Evolutionary conservation across 2,329 filamentous ascomycete genomes (phyloP).

Genomic region (Penicillium italicum): DNA sequence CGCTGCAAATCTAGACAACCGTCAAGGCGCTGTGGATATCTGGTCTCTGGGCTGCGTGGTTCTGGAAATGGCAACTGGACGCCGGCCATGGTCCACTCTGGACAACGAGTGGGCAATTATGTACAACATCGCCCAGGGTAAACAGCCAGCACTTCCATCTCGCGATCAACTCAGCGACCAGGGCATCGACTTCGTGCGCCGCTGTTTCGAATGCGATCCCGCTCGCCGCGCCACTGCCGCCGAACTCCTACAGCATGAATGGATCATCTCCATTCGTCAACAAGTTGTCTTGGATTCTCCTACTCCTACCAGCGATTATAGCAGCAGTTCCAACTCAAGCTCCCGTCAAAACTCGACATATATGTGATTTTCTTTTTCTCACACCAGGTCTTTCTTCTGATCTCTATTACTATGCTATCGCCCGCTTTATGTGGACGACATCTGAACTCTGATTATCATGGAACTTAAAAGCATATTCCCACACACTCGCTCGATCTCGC

Average conservation of each 20-base stretch:
- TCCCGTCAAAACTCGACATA: conserved; percentile 32
- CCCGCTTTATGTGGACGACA: neutral
- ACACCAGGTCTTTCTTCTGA: neutral
- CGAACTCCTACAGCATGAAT: conserved; percentile 90
- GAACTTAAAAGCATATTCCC: conserved; percentile 3
- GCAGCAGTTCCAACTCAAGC: conserved; percentile 25
- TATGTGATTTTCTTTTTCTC: conserved; percentile 13
- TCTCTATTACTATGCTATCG: neutral
- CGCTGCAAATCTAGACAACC: conserved; percentile 65
- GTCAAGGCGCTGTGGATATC: conserved; percentile 84
- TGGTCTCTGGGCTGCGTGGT: conserved; percentile 98
- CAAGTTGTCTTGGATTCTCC: conserved; percentile 46
- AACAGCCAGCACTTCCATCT: conserved; percentile 79
- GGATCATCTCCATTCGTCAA: conserved; percentile 59
- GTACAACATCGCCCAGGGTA: conserved; percentile 99
- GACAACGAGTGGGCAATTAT: conserved; percentile 99
- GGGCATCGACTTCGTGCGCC: conserved; percentile 83
- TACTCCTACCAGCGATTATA: conserved; percentile 36
- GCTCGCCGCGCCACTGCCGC: conserved; percentile 73
- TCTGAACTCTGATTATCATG: neutral
- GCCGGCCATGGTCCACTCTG: conserved; percentile 87
- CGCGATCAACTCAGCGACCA: conserved; percentile 76
- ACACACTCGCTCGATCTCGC: conserved; percentile 21
- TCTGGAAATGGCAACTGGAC: conserved; percentile 93
- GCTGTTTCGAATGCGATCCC: conserved; percentile 84